Base-by-base conservation (phyloP, 352 stramenopile genomes). In the Thalassiosira livingstoniorum region DNA sequence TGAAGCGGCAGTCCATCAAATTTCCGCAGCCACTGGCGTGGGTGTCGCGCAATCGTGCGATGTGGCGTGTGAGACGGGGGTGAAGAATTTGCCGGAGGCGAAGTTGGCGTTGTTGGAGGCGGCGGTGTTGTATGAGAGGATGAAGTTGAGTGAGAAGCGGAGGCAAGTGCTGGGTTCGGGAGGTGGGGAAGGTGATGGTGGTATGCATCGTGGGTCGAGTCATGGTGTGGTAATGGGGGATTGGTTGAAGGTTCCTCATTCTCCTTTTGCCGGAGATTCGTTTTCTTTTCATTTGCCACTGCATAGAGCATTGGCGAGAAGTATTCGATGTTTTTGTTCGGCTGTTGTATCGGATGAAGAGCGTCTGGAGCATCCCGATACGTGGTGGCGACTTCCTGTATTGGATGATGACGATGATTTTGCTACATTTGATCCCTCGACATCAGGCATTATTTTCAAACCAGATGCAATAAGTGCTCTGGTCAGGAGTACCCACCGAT, bases 241-340 rank as follows among this genome's bases (percentile, higher is more conserved):
- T 79, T 95, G 91, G 91, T 74, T 95, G n/a, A 89, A 90, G 60
- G 87, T 94, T 51, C 91, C 91, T 7, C 90, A 95, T 80, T 94
- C 91, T 47, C 90, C 91, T 43, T 70, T 94, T 37, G 84, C 73
- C 13, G 90, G 90, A 39, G 92, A 96, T 78, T 85, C 85, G 25
- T 80, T 96, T 51, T 94, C 91, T 0, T 94, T 96, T 70, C 92
- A 96, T 82, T 76, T 95, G 5, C 92, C 92, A n/a, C 63, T 96
- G 7, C 91, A 96, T 57, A 80, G 92, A 68, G 82, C 90, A 18
- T 65, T 96, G 34, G 91, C 91, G 1, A 87, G 91, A 57, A 91
- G 79, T 69, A 83, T 95, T 23, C 75, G 83, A 32, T 89, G 82
- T 54, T 80, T 92, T n/a, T 94, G 89, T 60, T 77, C 78, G 7